Evolutionary conservation across 2,329 filamentous ascomycete species (phyloP).

Genomic region (Neonectria sp.): DNA sequence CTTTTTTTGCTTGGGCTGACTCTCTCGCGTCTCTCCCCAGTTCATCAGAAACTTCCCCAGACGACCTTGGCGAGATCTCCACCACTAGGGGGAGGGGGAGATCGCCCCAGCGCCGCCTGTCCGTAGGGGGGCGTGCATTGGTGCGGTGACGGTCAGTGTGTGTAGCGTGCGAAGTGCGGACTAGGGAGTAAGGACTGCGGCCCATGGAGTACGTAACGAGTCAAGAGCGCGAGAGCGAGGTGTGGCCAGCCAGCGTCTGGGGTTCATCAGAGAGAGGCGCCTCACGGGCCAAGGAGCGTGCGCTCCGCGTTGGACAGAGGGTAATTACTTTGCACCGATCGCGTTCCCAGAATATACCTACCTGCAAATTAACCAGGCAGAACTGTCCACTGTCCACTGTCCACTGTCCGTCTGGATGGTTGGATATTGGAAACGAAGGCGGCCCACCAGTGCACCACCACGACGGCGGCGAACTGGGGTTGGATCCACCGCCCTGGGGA

Average conservation of each 20-base stretch:
- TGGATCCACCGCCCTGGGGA: slow-evolving; percentile 27
- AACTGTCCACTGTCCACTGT: neutral
- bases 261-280: slow-evolving; percentile 18
- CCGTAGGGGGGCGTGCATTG: slow-evolving; percentile 34
- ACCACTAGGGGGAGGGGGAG: slow-evolving; percentile 42
- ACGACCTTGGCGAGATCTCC: slow-evolving; percentile 38
- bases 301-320: neutral
- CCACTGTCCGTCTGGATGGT: neutral
- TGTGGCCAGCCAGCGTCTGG: slow-evolving; percentile 9
- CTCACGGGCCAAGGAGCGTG: slow-evolving; percentile 16
- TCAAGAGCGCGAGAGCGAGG: slow-evolving; percentile 26
- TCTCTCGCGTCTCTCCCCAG: slow-evolving; percentile 25
- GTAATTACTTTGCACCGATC: neutral
- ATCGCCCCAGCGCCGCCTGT: slow-evolving; percentile 41
- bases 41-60: slow-evolving; percentile 21
- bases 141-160: slow-evolving; percentile 21
- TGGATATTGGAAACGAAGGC: slow-evolving; percentile 21
- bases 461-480: slow-evolving; percentile 7
- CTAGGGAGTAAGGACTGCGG: neutral
- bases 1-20: slow-evolving; percentile 11
- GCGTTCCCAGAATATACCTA: neutral
- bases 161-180: neutral
- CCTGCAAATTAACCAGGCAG: no score
- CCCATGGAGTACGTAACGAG: slow-evolving; percentile 33
- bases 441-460: neutral